phyloP scores from a whole-genome alignment of 306 rosid species.

The Mucuna pruriens region DNA sequence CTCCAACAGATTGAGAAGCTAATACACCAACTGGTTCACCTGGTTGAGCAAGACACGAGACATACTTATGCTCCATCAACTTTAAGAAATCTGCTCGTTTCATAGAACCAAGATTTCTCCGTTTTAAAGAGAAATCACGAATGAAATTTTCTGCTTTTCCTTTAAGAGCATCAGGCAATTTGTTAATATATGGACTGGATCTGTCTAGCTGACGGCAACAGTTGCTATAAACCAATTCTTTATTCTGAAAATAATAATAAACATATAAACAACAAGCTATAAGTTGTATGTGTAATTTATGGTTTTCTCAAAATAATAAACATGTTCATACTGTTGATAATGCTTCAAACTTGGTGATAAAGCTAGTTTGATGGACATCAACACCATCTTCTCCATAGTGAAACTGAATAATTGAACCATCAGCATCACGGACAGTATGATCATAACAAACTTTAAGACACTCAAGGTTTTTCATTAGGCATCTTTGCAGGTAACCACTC shows the following conservation, averaged over 20 bases:
- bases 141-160: slow-evolving; percentile 59
- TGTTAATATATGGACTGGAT: slow-evolving; percentile 64
- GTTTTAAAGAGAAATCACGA: slow-evolving; percentile 42
- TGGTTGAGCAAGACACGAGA: slow-evolving; percentile 88
- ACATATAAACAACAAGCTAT: slow-evolving; percentile 33
- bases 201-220: slow-evolving; percentile 60
- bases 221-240: slow-evolving; percentile 65
- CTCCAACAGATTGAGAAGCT: slow-evolving; percentile 95
- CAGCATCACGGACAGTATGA: slow-evolving; percentile 93
- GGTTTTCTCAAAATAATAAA: slow-evolving; percentile 26
- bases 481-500: slow-evolving; percentile 97
- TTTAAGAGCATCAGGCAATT: slow-evolving; percentile 72
- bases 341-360: slow-evolving; percentile 77
- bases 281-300: slow-evolving; percentile 25
- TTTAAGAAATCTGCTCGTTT: slow-evolving; percentile 58
- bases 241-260: slow-evolving; percentile 67
- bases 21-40: slow-evolving; percentile 98
- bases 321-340: slow-evolving; percentile 60
- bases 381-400: slow-evolving; percentile 94
- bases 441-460: slow-evolving; percentile 85
- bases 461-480: slow-evolving; percentile 89
- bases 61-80: slow-evolving; percentile 90
- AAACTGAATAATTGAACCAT: slow-evolving; percentile 92
- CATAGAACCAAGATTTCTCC: slow-evolving; percentile 41
- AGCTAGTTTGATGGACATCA: slow-evolving; percentile 92